Percentiles rank a stretch among this genome's conserved stretches.
phyloP scores from a whole-genome alignment of 768 basidiomycete species.

The Trametes meyenii region DNA sequence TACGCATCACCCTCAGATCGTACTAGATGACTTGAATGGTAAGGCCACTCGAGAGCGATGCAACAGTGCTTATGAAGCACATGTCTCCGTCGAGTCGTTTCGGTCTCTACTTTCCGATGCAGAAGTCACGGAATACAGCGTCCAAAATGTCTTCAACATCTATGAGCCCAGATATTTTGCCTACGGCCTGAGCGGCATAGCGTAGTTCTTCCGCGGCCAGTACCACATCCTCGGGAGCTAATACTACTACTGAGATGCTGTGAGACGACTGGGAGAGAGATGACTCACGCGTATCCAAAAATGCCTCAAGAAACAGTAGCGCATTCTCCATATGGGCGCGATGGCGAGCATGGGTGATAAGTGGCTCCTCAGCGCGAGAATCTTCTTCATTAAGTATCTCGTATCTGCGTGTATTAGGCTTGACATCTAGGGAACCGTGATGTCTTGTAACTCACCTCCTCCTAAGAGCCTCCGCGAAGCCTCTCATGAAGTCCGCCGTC shows the following conservation, averaged over 20 bases:
- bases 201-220: conserved; percentile 86
- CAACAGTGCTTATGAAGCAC: no score
- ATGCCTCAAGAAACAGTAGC: conserved; percentile 60
- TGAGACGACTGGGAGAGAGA: neutral
- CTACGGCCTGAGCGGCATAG: conserved; percentile 83
- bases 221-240: conserved; percentile 73
- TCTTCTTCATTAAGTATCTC: conserved; percentile 15
- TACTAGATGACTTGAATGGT: no score
- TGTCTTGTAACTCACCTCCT: conserved; percentile 43
- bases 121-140: conserved; percentile 83
- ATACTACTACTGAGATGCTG: neutral
- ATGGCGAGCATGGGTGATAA: conserved; percentile 82
- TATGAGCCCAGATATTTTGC: conserved; percentile 78
- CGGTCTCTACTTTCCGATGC: conserved; percentile 71
- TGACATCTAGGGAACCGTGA: neutral
- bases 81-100: no score
- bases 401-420: conserved; percentile 13
- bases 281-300: conserved; percentile 49
- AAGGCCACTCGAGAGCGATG: no score
- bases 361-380: conserved; percentile 42
- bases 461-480: conserved; percentile 55
- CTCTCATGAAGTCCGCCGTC: conserved; percentile 58
- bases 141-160: conserved; percentile 85
- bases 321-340: conserved; percentile 74
- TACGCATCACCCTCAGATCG: no score